Evolutionary conservation across 2,329 filamentous ascomycete genomes (phyloP), one percentile per base, ranked within the genome.

Genomic region (Tympanopsis confertula): DNA sequence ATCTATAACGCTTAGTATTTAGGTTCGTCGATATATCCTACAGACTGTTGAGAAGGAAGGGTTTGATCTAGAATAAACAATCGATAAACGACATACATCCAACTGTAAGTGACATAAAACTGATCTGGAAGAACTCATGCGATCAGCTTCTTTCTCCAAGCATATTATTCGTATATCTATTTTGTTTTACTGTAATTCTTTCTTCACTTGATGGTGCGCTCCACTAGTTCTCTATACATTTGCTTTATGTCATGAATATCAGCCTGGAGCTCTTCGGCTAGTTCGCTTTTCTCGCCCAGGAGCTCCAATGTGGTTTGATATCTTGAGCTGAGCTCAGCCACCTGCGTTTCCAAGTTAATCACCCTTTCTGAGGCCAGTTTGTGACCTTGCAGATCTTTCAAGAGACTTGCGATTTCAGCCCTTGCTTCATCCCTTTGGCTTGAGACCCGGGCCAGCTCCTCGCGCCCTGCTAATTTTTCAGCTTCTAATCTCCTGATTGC

Each of bases 271-370:
- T 98, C 91, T 53, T 94, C 87, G 2, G 94, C 88, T 52, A 82
- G 66, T 66, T 98, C 91, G 57, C 86, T 94, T 73, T 94, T 94
- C 71, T 98, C 91, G 2, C 91, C 91, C 40, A 98, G 63, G 77
- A 96, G 81, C 63, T 96, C 88, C 38, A 98, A 66, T 42, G 86
- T 93, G 13, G 87, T 91, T 54, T 94, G 79, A 55, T 96, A 94
- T 49, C 89, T 71, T 44, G 75, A 66, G 50, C 85, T 79, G 45
- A 95, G 65, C 30, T 75, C 73, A 19, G 61, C 63, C 36, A 94
- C 64, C 47, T 86, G 74, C 35, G 59, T 62, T 56, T 93, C 81
- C 13, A 95, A 57, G 42, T 71, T 68, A 15, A 66, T 63, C 1
- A 87, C 71, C 41, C 70, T 74, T 38, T 64, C 57, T 13, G 77